Evolutionary conservation across 129 eudicot genomes (phyloP).

Genomic region (Chrysanthemum seticuspe): DNA sequence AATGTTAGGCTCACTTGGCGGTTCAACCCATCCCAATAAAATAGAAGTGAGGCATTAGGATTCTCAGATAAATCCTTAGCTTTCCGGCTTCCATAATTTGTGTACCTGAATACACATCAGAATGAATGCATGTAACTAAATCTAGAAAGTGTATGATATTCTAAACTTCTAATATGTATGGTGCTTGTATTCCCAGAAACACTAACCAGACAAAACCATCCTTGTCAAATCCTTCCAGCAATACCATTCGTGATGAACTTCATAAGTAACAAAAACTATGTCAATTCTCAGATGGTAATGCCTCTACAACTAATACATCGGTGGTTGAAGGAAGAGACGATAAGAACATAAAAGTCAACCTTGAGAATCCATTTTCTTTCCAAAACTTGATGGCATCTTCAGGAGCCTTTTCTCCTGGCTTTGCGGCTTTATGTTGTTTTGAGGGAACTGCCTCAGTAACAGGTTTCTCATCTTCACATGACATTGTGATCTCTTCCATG

Average conservation of each 20-base stretch:
- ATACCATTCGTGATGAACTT: conserved; percentile 97
- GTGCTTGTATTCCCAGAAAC: conserved; percentile 18
- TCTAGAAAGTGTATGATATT: not conserved
- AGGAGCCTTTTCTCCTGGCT: conserved; percentile 83
- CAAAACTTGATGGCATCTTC: conserved; percentile 55
- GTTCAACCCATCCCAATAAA: conserved; percentile 45
- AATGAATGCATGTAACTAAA: conserved; percentile 4
- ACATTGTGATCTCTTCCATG: conserved; percentile 41
- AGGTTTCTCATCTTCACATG: conserved; percentile 29
- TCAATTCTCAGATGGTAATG: not conserved
- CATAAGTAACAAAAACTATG: conserved; percentile 19
- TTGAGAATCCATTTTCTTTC: conserved; percentile 92
- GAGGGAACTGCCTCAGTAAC: conserved; percentile 22
- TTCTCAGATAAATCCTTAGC: conserved; percentile 79
- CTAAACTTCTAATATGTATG: not conserved
- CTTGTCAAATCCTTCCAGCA: conserved; percentile 88
- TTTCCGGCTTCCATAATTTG: conserved; percentile 92
- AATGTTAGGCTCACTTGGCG: too few species aligned
- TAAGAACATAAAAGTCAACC: conserved; percentile 47
- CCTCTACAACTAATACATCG: too few species aligned
- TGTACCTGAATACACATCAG: conserved; percentile 53
- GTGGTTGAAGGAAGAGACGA: not conserved
- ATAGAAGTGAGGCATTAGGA: conserved; percentile 78
- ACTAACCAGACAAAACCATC: conserved; percentile 95
- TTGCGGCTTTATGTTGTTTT: conserved; percentile 44